These are phyloP conservation scores for Aureoboletus auriporus DNA, from an alignment of 768 basidiomycete genomes.

Conservation along the genomic window DNA sequence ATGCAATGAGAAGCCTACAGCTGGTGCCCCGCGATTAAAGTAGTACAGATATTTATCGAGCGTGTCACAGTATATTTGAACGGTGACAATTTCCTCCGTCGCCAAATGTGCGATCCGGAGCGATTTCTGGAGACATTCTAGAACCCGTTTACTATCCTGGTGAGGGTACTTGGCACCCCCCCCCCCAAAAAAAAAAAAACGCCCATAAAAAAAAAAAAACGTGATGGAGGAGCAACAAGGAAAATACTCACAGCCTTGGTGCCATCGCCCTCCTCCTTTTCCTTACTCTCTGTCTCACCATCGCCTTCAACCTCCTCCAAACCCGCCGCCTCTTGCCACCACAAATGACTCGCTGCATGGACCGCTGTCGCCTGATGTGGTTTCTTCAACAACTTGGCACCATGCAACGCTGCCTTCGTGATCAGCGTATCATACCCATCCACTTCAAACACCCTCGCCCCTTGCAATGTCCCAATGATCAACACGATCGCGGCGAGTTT, in stretches of 20 bases:
- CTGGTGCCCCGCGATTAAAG: constrained; percentile 88
- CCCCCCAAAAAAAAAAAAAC: no score
- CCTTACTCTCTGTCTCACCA: constrained; percentile 17
- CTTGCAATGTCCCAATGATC: constrained; percentile 87
- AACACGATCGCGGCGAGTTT: constrained; percentile 94
- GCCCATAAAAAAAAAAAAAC: no score
- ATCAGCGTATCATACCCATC: constrained; percentile 98
- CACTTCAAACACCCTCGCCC: constrained; percentile 83
- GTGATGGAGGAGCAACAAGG: background rate
- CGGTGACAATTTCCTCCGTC: constrained; percentile 94
- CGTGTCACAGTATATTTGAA: constrained; percentile 94
- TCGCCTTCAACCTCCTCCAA: constrained; percentile 41
- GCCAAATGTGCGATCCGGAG: constrained; percentile 94
- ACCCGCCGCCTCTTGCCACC: constrained; percentile 87
- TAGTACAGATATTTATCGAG: constrained; percentile 96
- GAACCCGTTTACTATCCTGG: constrained; percentile 93
- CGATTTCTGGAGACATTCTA: constrained; percentile 97
- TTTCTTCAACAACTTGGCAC: constrained; percentile 95
- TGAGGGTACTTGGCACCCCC: constrained; percentile 64
- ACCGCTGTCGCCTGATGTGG: constrained; percentile 96
- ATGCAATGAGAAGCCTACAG: constrained; percentile 50
- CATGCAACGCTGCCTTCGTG: constrained; percentile 96
- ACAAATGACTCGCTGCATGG: constrained; percentile 90
- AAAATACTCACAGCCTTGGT: constrained; percentile 52
- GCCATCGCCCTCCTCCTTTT: constrained; percentile 39